These are phyloP conservation scores for Myochromella boudieri DNA, from an alignment of 768 basidiomycete species.

Conservation along the genomic window DNA sequence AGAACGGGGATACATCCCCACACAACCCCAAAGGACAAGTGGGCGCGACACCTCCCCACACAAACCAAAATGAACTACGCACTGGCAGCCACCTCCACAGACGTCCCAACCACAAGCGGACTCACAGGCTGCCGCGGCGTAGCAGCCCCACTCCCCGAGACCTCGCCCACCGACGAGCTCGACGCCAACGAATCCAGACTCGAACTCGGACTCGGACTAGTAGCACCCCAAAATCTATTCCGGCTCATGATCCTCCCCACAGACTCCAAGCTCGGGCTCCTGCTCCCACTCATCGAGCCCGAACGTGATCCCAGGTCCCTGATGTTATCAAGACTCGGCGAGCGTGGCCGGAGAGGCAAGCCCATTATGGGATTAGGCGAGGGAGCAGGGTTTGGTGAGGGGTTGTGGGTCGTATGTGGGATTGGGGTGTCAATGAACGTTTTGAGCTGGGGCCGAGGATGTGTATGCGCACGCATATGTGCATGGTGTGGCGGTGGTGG, in stretches of 20 bases:
- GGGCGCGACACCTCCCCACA: not conserved
- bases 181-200: no score
- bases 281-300: conserved; percentile 3
- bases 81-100: not conserved
- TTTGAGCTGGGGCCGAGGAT: conserved; percentile 1
- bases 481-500: not conserved
- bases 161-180: no score
- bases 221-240: no score
- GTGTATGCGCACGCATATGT: not conserved
- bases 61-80: not conserved
- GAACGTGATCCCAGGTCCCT: not conserved
- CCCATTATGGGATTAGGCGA: conserved; percentile 55
- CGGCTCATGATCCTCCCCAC: no score
- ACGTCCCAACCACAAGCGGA: no score
- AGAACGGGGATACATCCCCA: not conserved
- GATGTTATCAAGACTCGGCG: conserved; percentile 23
- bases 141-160: conserved; percentile 22
- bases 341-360: conserved; percentile 23
- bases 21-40: not conserved
- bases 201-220: no score
- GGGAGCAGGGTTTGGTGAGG: conserved; percentile 23
- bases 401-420: not conserved
- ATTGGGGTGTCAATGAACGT: not conserved
- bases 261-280: no score
- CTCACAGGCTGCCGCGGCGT: conserved; percentile 20